phyloP scores from a whole-genome alignment of 176 grass and related monocot species.

The Oryza brachyantha region DNA sequence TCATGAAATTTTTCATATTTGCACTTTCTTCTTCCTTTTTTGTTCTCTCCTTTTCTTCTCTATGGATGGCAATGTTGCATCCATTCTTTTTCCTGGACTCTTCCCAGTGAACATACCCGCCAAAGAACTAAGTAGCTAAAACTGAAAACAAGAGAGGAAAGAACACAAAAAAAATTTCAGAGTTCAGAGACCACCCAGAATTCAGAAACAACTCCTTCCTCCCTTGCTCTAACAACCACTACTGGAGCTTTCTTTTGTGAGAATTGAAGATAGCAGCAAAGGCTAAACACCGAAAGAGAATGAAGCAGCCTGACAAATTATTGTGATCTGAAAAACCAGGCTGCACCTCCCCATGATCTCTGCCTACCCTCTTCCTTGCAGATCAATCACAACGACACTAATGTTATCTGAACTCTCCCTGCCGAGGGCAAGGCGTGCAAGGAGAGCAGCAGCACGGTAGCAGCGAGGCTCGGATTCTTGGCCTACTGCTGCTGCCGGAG shows the following conservation, averaged over 20 bases:
- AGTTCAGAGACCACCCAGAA: conserved; percentile 3
- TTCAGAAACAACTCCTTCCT: background rate
- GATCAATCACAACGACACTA: conserved; percentile 72
- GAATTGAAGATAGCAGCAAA: background rate
- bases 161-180: conserved; percentile 34
- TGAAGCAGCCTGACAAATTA: background rate
- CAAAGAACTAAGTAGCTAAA: conserved; percentile 17
- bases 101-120: background rate
- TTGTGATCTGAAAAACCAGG: background rate
- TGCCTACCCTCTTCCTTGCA: conserved; percentile 41
- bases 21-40: background rate
- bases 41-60: background rate
- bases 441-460: conserved; percentile 51
- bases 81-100: background rate
- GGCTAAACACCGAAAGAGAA: background rate
- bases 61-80: conserved; percentile 30
- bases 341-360: background rate
- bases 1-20: conserved; percentile 28
- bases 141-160: background rate
- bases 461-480: conserved; percentile 45
- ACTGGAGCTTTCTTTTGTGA: background rate
- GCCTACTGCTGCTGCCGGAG: background rate
- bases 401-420: conserved; percentile 67
- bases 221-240: background rate
- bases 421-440: conserved; percentile 65